Base-by-base conservation (phyloP, 1,284 basidiomycete genomes). In the Moesziomyces antarcticus region DNA sequence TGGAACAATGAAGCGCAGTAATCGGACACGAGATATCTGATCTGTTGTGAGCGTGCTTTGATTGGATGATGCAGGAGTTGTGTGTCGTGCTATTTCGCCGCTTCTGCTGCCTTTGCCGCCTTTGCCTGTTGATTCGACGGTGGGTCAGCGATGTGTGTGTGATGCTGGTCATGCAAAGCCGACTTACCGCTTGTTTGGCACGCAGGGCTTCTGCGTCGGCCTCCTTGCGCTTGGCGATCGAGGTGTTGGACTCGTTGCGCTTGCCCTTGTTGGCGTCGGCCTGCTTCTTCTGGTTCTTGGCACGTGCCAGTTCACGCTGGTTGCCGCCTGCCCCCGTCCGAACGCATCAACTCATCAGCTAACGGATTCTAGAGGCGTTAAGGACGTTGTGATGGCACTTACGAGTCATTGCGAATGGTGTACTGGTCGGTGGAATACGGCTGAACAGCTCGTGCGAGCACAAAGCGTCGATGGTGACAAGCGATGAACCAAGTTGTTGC, bases 261-360 rank as follows among this genome's bases (percentile, higher is more conserved):
- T 80, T 78, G 57, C 75, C 75, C 67, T 81, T 82, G 60, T 75
- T 75, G 27, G 52, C 48, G 4, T 78, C 79, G 3, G 74, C 80
- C 49, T 63, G 73, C 74, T 84, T 84, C 56, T 84, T 84, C 21
- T 78, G 75, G 51, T 78, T 78, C 64, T 83, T 84, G 45, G 78
- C 80, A 27, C 82, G 79, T 6, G 78, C 82, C 51, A 78, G 43
- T 37, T 84, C 82, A 45, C 82, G 66, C 59, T 82, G 81, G 51
- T 84, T 84, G 9, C 82, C 82, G 46, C 82, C 77, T 78, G 57
- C 13, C 7, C 1, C 16, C 24, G 13, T 9, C 4, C 22, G 11
- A 25, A 14, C 46, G 13, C 16, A 18, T 18, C 2, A 5, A 25
- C 1, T 25, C 24, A 40, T 40, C 37, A 14, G 37, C 37, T 25